Evolutionary conservation across 164 flowering plant species (phyloP).

Genomic region (Magnolia kwangsiensis): DNA sequence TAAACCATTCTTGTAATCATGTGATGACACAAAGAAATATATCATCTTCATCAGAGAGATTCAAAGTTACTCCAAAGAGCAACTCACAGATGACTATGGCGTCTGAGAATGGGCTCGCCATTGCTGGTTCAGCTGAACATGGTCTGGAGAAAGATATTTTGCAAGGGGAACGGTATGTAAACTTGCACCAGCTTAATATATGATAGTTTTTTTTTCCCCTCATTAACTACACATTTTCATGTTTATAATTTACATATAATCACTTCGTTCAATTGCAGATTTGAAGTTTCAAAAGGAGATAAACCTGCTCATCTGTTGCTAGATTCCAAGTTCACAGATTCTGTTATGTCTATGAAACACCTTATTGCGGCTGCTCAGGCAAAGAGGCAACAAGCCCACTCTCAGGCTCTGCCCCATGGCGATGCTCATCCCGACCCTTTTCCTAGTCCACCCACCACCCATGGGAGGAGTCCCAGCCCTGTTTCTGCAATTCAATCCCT

Average conservation of each 20-base stretch:
- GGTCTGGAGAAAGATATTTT: conserved; percentile 20
- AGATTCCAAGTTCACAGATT: conserved; percentile 44
- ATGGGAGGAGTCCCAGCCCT: conserved; percentile 51
- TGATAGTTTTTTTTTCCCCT: neutral
- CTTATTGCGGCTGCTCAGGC: conserved; percentile 98
- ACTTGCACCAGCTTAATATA: conserved; percentile 9
- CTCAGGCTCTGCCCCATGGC: conserved; percentile 36
- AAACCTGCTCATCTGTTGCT: conserved; percentile 23
- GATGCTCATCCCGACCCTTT: conserved; percentile 23
- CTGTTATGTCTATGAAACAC: conserved; percentile 66
- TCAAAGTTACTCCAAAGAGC: conserved; percentile 41
- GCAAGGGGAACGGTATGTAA: conserved; percentile 38
- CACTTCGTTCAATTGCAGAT: conserved; percentile 23
- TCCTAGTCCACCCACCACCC: conserved; percentile 26
- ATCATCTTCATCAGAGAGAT: conserved; percentile 39
- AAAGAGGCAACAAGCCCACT: conserved; percentile 63
- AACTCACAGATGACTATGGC: conserved; percentile 12
- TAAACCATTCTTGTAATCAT: conserved; percentile 35
- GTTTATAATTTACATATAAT: neutral
- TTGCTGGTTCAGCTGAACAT: conserved; percentile 20
- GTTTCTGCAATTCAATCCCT: conserved; percentile 28
- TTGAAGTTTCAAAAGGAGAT: conserved; percentile 36
- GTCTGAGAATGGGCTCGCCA: conserved; percentile 13
- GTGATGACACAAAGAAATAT: conserved; percentile 34
- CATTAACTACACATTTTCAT: neutral